Evolutionary conservation across 192 early-diverging fungal species (phyloP).

Genomic region (Coemansia brasiliensis): DNA sequence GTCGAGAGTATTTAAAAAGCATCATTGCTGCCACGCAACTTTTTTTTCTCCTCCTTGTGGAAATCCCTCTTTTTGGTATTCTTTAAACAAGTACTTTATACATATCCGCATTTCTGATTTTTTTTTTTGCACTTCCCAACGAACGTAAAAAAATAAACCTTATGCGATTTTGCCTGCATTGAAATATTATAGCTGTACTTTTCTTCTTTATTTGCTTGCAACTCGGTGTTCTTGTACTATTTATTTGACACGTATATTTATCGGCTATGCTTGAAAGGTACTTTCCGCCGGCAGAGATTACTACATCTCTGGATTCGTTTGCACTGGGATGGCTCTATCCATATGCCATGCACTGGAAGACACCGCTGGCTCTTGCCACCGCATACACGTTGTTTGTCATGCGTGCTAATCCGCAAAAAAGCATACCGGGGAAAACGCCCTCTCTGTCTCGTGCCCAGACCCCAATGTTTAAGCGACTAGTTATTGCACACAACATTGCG

Average conservation of each 20-base stretch:
- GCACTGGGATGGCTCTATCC: conserved; percentile 72
- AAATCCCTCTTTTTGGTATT: neutral
- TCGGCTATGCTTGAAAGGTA: conserved; percentile 36
- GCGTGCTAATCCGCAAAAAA: conserved; percentile 41
- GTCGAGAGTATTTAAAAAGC: too few relatives aligned
- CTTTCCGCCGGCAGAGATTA: conserved; percentile 33
- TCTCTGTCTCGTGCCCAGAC: conserved; percentile 26
- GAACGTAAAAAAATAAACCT: too few relatives aligned
- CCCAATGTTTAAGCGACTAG: conserved; percentile 68
- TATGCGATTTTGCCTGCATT: too few relatives aligned
- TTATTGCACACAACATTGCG: conserved; percentile 74
- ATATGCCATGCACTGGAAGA: conserved; percentile 72
- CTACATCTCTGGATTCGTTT: conserved; percentile 52
- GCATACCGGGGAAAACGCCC: neutral
- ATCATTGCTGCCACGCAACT: too few relatives aligned
- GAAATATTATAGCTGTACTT: neutral
- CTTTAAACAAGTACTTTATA: neutral
- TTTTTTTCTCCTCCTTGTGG: too few relatives aligned
- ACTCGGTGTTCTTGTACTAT: neutral
- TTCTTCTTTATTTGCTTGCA: neutral
- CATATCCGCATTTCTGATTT: neutral
- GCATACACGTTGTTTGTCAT: conserved; percentile 57
- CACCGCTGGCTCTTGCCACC: conserved; percentile 61
- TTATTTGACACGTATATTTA: neutral
- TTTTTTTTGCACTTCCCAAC: neutral